Evolutionary conservation across 73 alveolate genomes (phyloP).

Genomic region (Paramecium caudatum): DNA sequence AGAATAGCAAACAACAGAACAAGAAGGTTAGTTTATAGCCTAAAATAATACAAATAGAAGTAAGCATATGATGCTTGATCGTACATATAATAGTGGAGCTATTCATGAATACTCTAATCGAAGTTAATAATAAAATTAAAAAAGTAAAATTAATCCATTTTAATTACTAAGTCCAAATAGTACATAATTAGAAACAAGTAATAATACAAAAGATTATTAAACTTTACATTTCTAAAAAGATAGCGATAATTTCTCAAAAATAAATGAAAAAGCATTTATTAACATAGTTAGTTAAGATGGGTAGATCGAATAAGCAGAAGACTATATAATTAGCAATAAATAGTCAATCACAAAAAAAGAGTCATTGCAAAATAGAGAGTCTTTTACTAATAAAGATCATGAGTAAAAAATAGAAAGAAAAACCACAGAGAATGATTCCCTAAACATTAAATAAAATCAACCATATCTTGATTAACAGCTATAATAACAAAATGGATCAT

Average conservation of each 20-base stretch:
- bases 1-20: conserved; percentile 17
- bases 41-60: neutral
- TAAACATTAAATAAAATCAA: too few relatives aligned
- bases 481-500: too few relatives aligned
- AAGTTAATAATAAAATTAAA: conserved; percentile 2
- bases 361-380: neutral
- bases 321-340: neutral
- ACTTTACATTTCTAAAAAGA: neutral
- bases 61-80: neutral
- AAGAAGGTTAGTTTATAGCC: neutral
- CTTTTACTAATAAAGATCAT: too few relatives aligned
- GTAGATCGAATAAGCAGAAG: neutral
- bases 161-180: neutral
- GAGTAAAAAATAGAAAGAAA: too few relatives aligned
- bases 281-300: conserved; percentile 47
- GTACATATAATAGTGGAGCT: neutral
- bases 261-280: neutral
- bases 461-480: too few relatives aligned
- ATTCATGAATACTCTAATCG: neutral
- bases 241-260: neutral
- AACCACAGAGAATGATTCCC: too few relatives aligned
- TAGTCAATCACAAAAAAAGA: neutral
- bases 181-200: neutral
- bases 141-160: neutral
- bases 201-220: neutral